Evolutionary conservation across 306 rosid species (phyloP), one percentile per base, ranked within the genome.

Genomic region (Trifolium pratense): DNA sequence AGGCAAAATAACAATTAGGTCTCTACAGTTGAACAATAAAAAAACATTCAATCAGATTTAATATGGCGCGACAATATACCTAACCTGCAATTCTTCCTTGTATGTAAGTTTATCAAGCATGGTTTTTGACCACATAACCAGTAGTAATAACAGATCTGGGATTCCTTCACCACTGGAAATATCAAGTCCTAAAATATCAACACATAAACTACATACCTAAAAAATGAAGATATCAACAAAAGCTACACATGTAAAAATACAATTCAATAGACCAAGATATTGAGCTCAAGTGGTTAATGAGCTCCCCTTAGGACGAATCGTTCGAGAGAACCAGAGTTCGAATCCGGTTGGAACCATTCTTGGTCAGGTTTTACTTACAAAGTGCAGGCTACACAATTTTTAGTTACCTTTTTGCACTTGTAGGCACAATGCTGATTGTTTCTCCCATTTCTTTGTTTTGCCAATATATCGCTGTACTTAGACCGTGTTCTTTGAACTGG

Each of bases 371-470:
- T n/a, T n/a, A n/a, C n/a, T n/a, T n/a, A n/a, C n/a, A n/a, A n/a
- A n/a, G n/a, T n/a, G n/a, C n/a, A n/a, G n/a, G n/a, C n/a, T 37
- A 46, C 37, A 73, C 59, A 36, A 36, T 36, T 36, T 39, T 39
- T 39, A 37, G 48, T 73, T 83, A 92, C 97, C 93, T 90, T 75
- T 86, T 81, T 71, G 98, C 97, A 89, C 97, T 90, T 56, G 96
- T 90, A 63, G 98, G 98, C 71, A 90, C 96, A 79, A 92, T 92
- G 80, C 90, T 90, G 86, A 76, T 86, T 15, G 95, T 90, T 69
- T 92, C 98, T 75, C 95, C 96, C 93, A 90, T 90, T 83, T 87
- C 98, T 75, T 57, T 87, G 75, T 91, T 90, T 79, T 84, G 83
- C 79, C 87, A 87, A 68, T 90, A 93, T 73, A 93, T 71, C 59